Percentiles rank a stretch among this genome's conserved stretches.
Conservation (phyloP, 805 yeast species). For the Yamadazyma philogaea region DNA sequence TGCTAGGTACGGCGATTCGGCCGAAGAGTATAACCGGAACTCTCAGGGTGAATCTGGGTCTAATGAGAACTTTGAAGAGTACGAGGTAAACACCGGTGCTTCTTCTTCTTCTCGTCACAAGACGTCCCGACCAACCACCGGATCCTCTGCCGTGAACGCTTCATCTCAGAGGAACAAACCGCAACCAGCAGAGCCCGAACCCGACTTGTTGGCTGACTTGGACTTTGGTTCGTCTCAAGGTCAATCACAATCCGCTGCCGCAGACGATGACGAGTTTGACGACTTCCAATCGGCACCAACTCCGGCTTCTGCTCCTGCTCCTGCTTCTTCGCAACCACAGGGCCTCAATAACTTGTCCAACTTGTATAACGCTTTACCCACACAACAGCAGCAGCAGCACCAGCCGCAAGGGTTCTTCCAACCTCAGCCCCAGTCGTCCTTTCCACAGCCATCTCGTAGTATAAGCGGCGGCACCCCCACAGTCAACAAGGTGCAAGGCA, state of each 20-base stretch:
- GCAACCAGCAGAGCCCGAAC: slow-evolving; percentile 35
- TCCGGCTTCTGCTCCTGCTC: slow-evolving; percentile 16
- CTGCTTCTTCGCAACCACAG: slow-evolving; percentile 22
- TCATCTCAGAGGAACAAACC: slow-evolving; percentile 25
- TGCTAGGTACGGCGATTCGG: slow-evolving; percentile 58
- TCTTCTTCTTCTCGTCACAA: slow-evolving; percentile 17
- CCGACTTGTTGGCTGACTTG: slow-evolving; percentile 50
- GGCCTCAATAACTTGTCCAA: slow-evolving; percentile 29
- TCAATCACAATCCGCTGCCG: slow-evolving; percentile 13
- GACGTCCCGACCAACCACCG: slow-evolving; percentile 35
- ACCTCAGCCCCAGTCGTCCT: slow-evolving; percentile 14
- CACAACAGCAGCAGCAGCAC: slow-evolving; percentile 1
- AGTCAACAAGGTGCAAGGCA: slow-evolving; percentile 39
- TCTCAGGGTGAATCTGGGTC: slow-evolving; percentile 27
- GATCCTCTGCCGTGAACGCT: slow-evolving; percentile 34
- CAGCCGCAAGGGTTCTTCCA: slow-evolving; percentile 15
- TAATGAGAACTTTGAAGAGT: slow-evolving; percentile 54
- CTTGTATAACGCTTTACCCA: slow-evolving; percentile 17
- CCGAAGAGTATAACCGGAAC: slow-evolving; percentile 33
- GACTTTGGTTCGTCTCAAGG: slow-evolving; percentile 35
- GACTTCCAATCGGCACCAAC: slow-evolving; percentile 66
- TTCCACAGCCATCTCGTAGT: slow-evolving; percentile 7
- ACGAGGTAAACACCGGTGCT: slow-evolving; percentile 41
- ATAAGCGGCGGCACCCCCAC: slow-evolving; percentile 27
- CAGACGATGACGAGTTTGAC: slow-evolving; percentile 61